A percentile compares a stretch with the other conserved stretches of the same genome.
These are phyloP conservation scores for Vanrija sp. DNA, from an alignment of 1,284 basidiomycete species.

Conservation along the genomic window DNA sequence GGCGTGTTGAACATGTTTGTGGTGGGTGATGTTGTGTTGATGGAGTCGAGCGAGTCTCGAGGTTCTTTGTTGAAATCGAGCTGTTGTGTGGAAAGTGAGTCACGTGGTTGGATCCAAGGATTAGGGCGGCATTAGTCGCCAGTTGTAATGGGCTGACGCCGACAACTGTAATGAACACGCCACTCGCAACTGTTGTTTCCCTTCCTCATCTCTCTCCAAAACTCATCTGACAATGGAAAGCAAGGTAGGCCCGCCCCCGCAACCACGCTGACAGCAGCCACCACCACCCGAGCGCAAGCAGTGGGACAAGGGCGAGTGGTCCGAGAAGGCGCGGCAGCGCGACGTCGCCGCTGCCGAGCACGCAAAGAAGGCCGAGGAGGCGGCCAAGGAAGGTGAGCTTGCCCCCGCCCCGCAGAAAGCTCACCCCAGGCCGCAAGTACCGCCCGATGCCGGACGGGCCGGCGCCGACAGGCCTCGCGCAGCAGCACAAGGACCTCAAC, in stretches of 20 bases:
- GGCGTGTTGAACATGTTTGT: conserved; percentile 39
- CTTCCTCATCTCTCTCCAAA: no score
- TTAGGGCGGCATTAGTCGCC: no score
- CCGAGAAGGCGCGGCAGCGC: conserved; percentile 46
- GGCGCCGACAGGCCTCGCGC: conserved; percentile 74
- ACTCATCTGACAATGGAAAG: no score
- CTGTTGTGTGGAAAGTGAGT: background rate
- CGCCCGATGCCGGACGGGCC: conserved; percentile 61
- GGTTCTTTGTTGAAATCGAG: background rate
- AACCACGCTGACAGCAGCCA: background rate
- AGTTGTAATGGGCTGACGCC: no score
- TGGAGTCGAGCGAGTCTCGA: background rate
- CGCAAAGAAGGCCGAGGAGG: conserved; percentile 43
- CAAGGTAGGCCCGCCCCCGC: background rate
- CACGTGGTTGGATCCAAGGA: background rate
- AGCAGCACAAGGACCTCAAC: conserved; percentile 71
- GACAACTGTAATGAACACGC: no score
- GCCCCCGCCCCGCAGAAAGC: conserved; percentile 5
- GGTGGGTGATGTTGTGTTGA: background rate
- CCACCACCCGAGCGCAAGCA: conserved; percentile 25
- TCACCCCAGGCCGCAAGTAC: conserved; percentile 69
- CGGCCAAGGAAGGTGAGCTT: conserved; percentile 65
- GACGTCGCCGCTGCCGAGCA: conserved; percentile 38
- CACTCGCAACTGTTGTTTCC: no score
- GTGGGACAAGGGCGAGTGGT: conserved; percentile 49